Conservation (phyloP, 768 basidiomycete species). For the Hypsizygus marmoreus region DNA sequence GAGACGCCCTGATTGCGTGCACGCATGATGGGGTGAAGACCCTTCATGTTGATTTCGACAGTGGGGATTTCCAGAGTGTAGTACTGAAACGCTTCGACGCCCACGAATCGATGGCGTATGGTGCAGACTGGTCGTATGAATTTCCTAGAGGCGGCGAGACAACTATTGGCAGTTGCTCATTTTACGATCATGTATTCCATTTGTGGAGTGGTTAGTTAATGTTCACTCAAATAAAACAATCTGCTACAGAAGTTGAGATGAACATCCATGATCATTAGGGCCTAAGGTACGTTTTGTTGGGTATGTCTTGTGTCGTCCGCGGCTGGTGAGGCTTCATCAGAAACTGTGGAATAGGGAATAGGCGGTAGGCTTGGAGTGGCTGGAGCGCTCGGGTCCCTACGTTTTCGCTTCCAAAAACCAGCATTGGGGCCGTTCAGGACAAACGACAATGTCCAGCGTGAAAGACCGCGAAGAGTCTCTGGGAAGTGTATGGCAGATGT, state of each 20-base stretch:
- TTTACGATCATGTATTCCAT: constrained; percentile 88
- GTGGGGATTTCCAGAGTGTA: constrained; percentile 13
- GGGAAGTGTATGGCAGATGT: constrained; percentile 65
- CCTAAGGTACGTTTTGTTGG: constrained; percentile 1
- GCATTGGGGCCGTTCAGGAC: constrained; percentile 61
- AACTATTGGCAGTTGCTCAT: constrained; percentile 86
- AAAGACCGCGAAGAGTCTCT: constrained; percentile 68
- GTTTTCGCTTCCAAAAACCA: constrained; percentile 52
- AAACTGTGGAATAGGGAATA: too few relatives aligned
- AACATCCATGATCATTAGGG: too few relatives aligned
- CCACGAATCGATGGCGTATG: constrained; percentile 88
- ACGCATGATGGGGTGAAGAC: constrained; percentile 99
- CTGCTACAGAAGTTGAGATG: too few relatives aligned
- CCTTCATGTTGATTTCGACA: constrained; percentile 54
- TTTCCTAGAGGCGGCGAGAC: constrained; percentile 36
- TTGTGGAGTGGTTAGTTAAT: constrained; percentile 69
- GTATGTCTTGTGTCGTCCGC: constrained; percentile 7
- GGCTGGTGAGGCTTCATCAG: too few relatives aligned
- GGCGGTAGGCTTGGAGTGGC: neutral
- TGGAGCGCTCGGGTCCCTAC: constrained; percentile 25
- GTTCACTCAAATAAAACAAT: constrained; percentile 1
- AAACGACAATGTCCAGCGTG: constrained; percentile 71
- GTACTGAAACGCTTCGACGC: constrained; percentile 61
- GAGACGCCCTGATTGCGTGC: constrained; percentile 87
- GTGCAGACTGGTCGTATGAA: constrained; percentile 82